These are phyloP conservation scores for Paramecium octaurelia DNA, from an alignment of 73 alveolate species.

Conservation along the genomic window DNA sequence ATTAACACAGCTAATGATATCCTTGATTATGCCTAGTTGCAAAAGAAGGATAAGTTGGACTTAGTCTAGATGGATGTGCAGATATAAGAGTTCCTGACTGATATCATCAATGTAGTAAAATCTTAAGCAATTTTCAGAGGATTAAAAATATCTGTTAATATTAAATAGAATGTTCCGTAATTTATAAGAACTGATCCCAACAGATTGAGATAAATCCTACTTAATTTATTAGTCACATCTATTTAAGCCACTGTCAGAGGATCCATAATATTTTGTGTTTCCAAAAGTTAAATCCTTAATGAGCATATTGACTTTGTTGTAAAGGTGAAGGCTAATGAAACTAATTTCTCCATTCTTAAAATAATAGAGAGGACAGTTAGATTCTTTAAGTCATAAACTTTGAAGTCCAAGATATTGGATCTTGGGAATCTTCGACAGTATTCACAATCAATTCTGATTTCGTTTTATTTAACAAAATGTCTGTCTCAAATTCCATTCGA, in stretches of 20 bases:
- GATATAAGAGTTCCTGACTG: background rate
- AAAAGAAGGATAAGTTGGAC: background rate
- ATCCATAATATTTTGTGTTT: background rate
- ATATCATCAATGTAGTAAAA: background rate
- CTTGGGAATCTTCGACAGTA: background rate
- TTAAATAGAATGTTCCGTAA: background rate
- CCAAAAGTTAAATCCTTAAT: background rate
- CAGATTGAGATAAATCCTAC: slow-evolving; percentile 23
- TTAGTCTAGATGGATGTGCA: background rate
- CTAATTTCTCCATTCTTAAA: background rate
- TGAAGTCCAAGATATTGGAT: background rate
- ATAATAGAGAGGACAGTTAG: background rate
- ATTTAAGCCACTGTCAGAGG: slow-evolving; percentile 31
- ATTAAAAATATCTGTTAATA: background rate
- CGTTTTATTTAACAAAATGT: background rate
- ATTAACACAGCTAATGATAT: slow-evolving; percentile 4
- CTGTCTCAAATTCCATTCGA: background rate
- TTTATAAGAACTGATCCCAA: slow-evolving; percentile 44
- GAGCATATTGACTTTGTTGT: background rate
- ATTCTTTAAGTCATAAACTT: background rate
- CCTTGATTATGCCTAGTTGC: background rate
- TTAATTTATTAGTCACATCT: background rate
- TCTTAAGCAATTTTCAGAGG: slow-evolving; percentile 10
- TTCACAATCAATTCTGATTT: background rate
- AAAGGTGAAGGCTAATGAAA: background rate